Base-by-base conservation (phyloP, 2,329 filamentous ascomycete species). In the Penicillium digitatum region DNA sequence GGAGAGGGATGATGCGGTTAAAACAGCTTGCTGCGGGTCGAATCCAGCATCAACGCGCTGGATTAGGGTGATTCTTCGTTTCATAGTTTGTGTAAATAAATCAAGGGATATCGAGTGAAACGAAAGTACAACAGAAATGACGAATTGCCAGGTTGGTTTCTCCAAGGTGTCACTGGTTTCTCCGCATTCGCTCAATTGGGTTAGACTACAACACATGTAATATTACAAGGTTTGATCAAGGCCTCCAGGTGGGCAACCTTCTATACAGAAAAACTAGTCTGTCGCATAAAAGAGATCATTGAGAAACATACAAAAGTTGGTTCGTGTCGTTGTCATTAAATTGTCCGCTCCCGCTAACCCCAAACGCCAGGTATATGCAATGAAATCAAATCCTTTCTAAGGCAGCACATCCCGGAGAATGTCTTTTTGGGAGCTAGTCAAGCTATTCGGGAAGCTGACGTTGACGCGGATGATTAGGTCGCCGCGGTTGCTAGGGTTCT, bases 401-500 rank as follows among this genome's bases (percentile, higher is more conserved):
- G 74, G 82, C 54, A 99, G 78, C 66, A 96, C 89, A 66, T 92
- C 87, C 75, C 82, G 89, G 61, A 99, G 74, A 70, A 87, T 81
- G 61, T 85, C 78, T 80, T 96, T 97, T 77, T 97, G 93, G 5
- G 82, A 77, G 8, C 81, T 54, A 4, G 90, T 93, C 74, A 99
- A 75, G 38, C 76, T 86, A 3, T 85, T 86, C 0, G 94, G 94
- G 78, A 96, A 97, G 70, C 89, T 92, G 72, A 99, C 92, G 69
- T 94, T 94, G 67, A 96, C 92, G 57, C 86, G 88, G 56, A 99
- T 82, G 55, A 97, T 77, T 62, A 99, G 89, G 69, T 96, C 90
- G 24, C 94, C 94, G 54, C 93, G 83, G 66, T 91, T 83, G 56
- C 79, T 84, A 0, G 89, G 90, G 71, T 91, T 93, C 82, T 96